phyloP scores from a whole-genome alignment of 257 asterid genomes.

The Lycium barbarum region DNA sequence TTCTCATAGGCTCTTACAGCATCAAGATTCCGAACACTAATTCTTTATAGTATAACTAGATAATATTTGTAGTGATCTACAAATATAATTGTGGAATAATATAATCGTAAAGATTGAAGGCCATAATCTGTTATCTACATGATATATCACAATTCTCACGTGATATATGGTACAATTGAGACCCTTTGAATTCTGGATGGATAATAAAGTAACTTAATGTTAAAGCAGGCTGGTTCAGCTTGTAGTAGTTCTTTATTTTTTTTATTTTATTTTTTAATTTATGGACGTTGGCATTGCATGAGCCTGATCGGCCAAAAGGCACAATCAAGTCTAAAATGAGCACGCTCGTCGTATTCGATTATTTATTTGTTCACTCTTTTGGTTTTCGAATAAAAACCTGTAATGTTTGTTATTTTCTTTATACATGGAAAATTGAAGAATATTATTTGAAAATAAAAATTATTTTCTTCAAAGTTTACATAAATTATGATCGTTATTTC shows the following conservation, averaged over 20 bases:
- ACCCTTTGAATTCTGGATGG: no score
- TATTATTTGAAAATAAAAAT: no score
- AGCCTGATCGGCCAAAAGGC: no score
- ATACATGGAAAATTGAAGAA: no score
- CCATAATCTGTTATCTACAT: neutral
- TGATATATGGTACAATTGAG: neutral
- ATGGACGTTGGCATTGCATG: no score
- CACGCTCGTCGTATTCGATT: no score
- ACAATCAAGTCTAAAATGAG: no score
- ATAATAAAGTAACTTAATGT: neutral
- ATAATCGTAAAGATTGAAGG: no score
- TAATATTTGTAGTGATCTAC: neutral
- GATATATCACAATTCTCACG: neutral
- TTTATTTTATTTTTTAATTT: no score
- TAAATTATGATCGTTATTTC: no score
- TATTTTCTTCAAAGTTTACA: neutral
- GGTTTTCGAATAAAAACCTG: no score
- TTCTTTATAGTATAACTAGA: no score
- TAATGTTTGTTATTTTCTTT: neutral
- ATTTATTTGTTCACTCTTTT: neutral
- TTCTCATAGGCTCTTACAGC: neutral
- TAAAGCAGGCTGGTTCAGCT: neutral
- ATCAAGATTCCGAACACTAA: neutral
- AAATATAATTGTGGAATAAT: neutral
- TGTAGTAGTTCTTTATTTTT: neutral